A percentile compares a stretch with the other conserved stretches of the same genome.
Evolutionary conservation across 768 basidiomycete genomes (phyloP).

Genomic region (Guyanaporus albipodus): DNA sequence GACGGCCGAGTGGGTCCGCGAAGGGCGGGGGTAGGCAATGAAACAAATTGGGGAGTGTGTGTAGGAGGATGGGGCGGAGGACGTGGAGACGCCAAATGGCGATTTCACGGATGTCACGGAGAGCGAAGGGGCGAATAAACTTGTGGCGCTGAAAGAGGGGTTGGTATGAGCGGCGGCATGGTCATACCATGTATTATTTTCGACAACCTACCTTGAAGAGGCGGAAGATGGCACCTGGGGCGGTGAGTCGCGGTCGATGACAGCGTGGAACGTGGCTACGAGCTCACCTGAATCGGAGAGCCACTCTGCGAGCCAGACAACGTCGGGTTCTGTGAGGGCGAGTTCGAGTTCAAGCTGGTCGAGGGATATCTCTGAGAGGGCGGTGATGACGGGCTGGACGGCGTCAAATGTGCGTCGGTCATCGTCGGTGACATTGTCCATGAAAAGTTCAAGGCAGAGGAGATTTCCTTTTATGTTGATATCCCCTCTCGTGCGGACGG

Average conservation of each 20-base stretch:
- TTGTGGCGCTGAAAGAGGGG: constrained; percentile 50
- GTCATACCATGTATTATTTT: neutral
- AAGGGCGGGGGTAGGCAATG: constrained; percentile 52
- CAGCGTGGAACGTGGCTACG: neutral
- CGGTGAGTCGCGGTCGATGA: neutral
- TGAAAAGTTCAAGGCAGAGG: no score
- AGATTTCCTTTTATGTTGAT: no score
- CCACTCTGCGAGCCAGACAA: constrained; percentile 58
- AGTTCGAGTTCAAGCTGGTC: constrained; percentile 58
- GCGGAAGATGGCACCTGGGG: constrained; percentile 52
- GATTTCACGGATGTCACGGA: constrained; percentile 54
- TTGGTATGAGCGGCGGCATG: neutral
- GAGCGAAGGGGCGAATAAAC: constrained; percentile 57
- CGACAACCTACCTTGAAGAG: constrained; percentile 52
- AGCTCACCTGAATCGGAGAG: constrained; percentile 60
- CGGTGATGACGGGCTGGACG: no score
- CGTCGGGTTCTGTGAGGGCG: constrained; percentile 42
- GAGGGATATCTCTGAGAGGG: constrained; percentile 56
- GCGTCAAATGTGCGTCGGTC: no score
- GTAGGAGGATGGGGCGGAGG: constrained; percentile 38
- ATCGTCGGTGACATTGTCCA: no score
- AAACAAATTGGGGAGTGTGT: constrained; percentile 32
- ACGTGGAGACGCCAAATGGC: constrained; percentile 50
- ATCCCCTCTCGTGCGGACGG: neutral
- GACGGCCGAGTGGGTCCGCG: constrained; percentile 61